Conservation (phyloP, 1,284 basidiomycete genomes). For the Chiua sp. region DNA sequence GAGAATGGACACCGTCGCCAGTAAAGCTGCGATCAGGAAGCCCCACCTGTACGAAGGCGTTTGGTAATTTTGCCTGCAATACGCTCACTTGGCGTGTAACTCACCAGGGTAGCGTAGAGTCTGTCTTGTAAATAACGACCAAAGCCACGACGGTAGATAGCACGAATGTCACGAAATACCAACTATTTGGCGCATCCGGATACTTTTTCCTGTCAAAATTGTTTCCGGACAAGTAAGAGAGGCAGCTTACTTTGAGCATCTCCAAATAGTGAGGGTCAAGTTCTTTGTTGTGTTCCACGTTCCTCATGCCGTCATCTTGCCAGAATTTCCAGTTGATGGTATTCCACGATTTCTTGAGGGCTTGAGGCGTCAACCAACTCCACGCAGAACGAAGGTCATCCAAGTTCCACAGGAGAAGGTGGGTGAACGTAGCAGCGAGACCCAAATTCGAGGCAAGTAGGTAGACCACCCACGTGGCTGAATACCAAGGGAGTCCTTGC, state of each 20-base stretch:
- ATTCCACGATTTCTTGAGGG: constrained; percentile 21
- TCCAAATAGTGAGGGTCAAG: constrained; percentile 56
- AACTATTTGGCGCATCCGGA: constrained; percentile 52
- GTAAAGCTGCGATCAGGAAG: constrained; percentile 44
- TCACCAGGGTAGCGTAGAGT: constrained; percentile 59
- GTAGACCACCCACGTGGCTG: constrained; percentile 46
- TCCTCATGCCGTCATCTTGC: constrained; percentile 46
- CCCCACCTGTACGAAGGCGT: constrained; percentile 26
- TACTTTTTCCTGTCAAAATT: constrained; percentile 39
- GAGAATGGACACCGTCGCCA: constrained; percentile 50
- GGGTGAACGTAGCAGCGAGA: constrained; percentile 55
- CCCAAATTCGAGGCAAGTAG: constrained; percentile 34
- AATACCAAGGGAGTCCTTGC: constrained; percentile 45
- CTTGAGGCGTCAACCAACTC: constrained; percentile 44
- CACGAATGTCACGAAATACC: constrained; percentile 48
- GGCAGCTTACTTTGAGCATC: constrained; percentile 52
- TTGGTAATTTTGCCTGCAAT: neutral
- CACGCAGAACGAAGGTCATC: constrained; percentile 49
- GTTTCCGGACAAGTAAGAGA: neutral
- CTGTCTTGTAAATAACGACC: constrained; percentile 52
- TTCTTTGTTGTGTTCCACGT: constrained; percentile 31
- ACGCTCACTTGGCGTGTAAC: constrained; percentile 14
- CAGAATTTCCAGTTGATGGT: constrained; percentile 51
- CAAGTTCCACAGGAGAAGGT: constrained; percentile 55
- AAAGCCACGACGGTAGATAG: constrained; percentile 47